Base-by-base conservation (phyloP, 371 early-diverging fungal species). In the Nematocida ausubeli region DNA sequence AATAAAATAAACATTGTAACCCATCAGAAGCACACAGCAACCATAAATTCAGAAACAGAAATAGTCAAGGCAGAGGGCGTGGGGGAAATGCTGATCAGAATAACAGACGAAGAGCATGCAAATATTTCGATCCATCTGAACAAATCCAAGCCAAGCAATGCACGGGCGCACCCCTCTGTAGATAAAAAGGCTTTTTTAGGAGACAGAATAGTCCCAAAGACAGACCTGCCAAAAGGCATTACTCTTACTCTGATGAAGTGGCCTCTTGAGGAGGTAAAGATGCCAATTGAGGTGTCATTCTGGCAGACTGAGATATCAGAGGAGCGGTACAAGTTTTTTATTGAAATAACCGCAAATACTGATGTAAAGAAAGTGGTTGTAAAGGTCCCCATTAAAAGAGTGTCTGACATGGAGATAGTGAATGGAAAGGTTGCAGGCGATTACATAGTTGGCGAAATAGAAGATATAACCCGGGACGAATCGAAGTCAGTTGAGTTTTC, bases 271-370 rank as follows among this genome's bases (percentile, higher is more conserved):
- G 19, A 9, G 12, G 69, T 63, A 12, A 4, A n/a, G 7, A 16
- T 75, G 2, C 78, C 78, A 49, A 40, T 75, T 28, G 78, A 75
- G 35, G 78, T 66, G 9, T 55, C 55, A 2, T 75, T 65, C 67
- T 75, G 78, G 78, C 78, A 75, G 54, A 75, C 28, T 14, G 78
- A 75, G n/a, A 16, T 75, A 3, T 75, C 78, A 12, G 78, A 75
- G 28, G 78, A 75, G 47, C 47, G 78, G 52, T 75, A 75, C 78
- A 65, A 57, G 55, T 75, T 75, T 55, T 75, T 75, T 49, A 67
- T 75, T 19, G 78, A 75, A 42, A 40, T 75, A 16, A 75, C 68
- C 12, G 67, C 78, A 30, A 32, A 5, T 12, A 32, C 50, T 22
- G 65, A 64, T 24, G 63, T 75, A 26, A 37, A 64, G 40, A 19